Conservation (phyloP, 257 asterid species). For the Ballota nigra region DNA sequence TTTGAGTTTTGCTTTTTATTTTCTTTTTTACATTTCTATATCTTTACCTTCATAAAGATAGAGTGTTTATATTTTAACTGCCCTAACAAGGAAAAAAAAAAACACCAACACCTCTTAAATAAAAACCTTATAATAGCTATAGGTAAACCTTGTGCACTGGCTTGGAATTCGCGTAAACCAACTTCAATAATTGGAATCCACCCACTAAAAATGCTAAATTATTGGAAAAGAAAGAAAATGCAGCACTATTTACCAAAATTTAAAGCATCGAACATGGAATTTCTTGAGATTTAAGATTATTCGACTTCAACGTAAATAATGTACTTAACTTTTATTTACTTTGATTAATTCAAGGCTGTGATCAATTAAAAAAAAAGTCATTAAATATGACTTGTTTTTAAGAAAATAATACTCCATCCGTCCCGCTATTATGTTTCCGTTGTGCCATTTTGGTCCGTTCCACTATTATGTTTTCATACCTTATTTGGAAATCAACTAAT, state of each 20-base stretch:
- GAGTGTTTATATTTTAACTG: background rate
- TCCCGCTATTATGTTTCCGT: too few species aligned
- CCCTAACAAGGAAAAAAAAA: too few species aligned
- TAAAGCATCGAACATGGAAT: background rate
- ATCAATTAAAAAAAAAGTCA: too few species aligned
- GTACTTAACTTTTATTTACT: background rate
- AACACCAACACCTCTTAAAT: background rate
- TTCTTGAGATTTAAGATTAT: background rate
- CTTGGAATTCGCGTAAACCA: conserved; percentile 7
- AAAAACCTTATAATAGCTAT: background rate
- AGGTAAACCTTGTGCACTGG: background rate
- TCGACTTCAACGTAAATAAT: background rate
- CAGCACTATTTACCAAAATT: background rate
- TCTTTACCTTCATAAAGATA: background rate
- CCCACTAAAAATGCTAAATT: background rate
- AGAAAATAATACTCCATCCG: too few species aligned
- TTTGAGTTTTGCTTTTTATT: too few species aligned
- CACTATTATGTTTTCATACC: too few species aligned
- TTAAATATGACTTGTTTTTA: too few species aligned
- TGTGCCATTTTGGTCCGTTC: too few species aligned
- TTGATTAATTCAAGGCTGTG: too few species aligned
- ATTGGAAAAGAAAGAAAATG: background rate
- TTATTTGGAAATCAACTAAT: too few species aligned
- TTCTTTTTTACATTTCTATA: too few species aligned
- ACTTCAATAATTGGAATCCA: conserved; percentile 28